Evolutionary conservation across 129 eudicot species (phyloP), one percentile per base, ranked within the genome.

Genomic region (Smallanthus sonchifolius): DNA sequence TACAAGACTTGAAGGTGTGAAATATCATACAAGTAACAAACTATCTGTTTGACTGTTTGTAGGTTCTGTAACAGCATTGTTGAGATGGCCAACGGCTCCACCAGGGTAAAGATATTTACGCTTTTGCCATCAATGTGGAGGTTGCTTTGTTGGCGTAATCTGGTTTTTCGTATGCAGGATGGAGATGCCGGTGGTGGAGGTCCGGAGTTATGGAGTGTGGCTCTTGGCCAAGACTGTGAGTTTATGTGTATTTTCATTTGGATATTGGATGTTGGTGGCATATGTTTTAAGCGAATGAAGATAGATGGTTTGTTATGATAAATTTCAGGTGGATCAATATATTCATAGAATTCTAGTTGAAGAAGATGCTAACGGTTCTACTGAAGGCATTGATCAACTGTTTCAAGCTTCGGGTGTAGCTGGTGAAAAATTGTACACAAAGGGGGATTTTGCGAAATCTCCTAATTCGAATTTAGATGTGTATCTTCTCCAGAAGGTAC

Each of bases 41-140:
- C 9, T 48, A 51, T 55, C 56, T 32, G 57, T 76, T 70, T 78
- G 42, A 54, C 60, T 54, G 30, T 54, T 54, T 34, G 4, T 73
- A 91, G 99, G 96, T 69, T 78, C 87, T 75, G 79, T 95, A 77
- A 91, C 97, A 67, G 97, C 99, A 66, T 74, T 91, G 73, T 80
- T 95, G 70, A 88, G 99, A 73, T 95, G 99, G 99, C 99, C 99
- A 69, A 95, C 99, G 38, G 96, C 99, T 84, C 99, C 99, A 65
- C 75, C 92, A 60, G 95, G 99, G 99, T 95, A 91, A 70, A 20
- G 24, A 54, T 54, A 42, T 70, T 67, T 28, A 47, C 19, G 60
- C 42, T 63, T 65, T 77, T 75, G 67, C 70, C 49, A 67, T 82
- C 60, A 67, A 38, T 17, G 73, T 15, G 70, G 48, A 61, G 61